These are phyloP conservation scores for Tetrahymena borealis DNA, from an alignment of 73 alveolate species.

Conservation along the genomic window DNA sequence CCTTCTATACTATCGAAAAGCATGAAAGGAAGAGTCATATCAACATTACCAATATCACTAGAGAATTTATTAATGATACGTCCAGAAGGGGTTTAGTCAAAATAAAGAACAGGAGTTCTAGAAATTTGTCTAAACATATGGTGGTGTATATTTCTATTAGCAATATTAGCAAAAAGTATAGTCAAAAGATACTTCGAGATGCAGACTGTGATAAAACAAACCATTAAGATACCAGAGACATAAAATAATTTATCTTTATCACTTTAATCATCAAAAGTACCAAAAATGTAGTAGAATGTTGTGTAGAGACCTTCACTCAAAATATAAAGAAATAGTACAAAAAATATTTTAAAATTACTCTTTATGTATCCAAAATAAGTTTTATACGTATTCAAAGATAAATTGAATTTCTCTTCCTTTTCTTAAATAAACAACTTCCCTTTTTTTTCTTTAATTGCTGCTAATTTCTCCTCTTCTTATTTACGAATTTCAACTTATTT, in stretches of 20 bases:
- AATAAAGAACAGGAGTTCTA: not conserved
- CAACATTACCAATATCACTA: conserved; percentile 6
- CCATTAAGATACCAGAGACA: not conserved
- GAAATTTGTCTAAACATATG: not conserved
- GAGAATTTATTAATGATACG: conserved; percentile 30
- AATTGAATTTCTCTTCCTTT: not conserved
- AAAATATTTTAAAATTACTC: not conserved
- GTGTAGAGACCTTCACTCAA: not conserved
- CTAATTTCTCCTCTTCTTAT: not conserved
- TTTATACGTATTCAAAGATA: not conserved
- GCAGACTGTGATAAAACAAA: not conserved
- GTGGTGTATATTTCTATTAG: not conserved
- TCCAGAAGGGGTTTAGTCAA: conserved; percentile 37
- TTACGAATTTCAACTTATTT: not conserved
- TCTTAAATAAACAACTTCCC: not conserved
- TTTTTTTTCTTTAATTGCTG: not conserved
- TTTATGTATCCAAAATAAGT: not conserved
- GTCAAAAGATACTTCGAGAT: not conserved
- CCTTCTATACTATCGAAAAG: conserved; percentile 10
- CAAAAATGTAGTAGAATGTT: not conserved
- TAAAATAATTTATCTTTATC: not conserved
- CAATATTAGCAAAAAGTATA: not conserved
- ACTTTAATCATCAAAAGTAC: not conserved
- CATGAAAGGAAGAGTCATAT: not conserved
- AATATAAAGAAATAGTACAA: not conserved